These are phyloP conservation scores for Fusarium stilboides DNA, from an alignment of 2,329 filamentous ascomycete species.

Conservation along the genomic window DNA sequence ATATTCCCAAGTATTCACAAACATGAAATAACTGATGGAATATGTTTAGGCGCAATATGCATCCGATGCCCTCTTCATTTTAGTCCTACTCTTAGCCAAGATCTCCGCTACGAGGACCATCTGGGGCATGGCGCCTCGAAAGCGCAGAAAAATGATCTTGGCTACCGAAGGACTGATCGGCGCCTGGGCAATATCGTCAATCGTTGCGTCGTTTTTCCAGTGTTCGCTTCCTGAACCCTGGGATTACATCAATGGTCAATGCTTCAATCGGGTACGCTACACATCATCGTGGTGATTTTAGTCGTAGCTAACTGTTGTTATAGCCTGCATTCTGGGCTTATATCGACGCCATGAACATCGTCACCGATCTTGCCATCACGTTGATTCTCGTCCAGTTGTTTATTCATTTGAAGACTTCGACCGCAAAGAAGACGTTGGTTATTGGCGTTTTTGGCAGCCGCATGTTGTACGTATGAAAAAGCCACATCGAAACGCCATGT, in stretches of 20 bases:
- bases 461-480: slow-evolving; percentile 17
- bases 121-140: slow-evolving; percentile 36
- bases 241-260: slow-evolving; percentile 34
- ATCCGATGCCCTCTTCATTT: slow-evolving; percentile 33
- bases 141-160: slow-evolving; percentile 20
- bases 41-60: slow-evolving; percentile 22
- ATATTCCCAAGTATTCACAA: rapidly evolving
- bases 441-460: slow-evolving; percentile 34
- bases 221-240: slow-evolving; percentile 40
- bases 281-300: background rate
- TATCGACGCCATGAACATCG: slow-evolving; percentile 29
- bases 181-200: slow-evolving; percentile 32
- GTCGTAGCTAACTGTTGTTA: background rate
- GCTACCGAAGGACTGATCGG: slow-evolving; percentile 25
- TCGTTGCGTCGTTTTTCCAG: slow-evolving; percentile 28
- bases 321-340: slow-evolving; percentile 21
- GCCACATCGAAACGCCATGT: background rate
- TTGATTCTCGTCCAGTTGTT: slow-evolving; percentile 24
- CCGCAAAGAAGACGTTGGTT: slow-evolving; percentile 25
- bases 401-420: slow-evolving; percentile 19
- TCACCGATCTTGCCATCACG: slow-evolving; percentile 26
- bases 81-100: slow-evolving; percentile 32
- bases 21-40: background rate
- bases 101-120: slow-evolving; percentile 41
- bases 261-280: slow-evolving; percentile 23